Percentiles rank a stretch among this genome's conserved stretches.
Conservation (phyloP, 441 rosid species). For the Populus hybrid region DNA sequence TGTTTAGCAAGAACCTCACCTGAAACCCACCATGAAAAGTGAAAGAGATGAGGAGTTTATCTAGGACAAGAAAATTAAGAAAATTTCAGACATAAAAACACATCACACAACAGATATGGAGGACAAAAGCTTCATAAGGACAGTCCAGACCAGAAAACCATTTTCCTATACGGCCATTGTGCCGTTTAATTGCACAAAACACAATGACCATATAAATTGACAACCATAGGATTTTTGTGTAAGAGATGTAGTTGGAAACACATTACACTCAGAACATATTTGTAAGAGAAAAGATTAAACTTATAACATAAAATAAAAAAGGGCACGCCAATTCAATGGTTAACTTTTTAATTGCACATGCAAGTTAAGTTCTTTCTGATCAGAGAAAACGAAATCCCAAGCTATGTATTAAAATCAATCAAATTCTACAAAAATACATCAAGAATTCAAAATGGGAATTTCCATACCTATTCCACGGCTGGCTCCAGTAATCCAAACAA, state of each 20-base stretch:
- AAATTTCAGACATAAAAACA: too few species aligned
- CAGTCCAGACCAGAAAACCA: not conserved
- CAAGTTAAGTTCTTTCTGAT: not conserved
- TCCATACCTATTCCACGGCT: conserved; percentile 85
- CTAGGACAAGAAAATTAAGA: too few species aligned
- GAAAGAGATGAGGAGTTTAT: not conserved
- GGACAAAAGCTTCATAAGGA: not conserved
- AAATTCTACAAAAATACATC: not conserved
- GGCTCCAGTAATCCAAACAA: conserved; percentile 93
- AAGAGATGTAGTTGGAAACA: too few species aligned
- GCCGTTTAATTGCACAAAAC: not conserved
- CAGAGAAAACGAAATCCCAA: not conserved
- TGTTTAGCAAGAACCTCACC: conserved; percentile 87
- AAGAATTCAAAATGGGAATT: not conserved
- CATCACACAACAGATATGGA: too few species aligned
- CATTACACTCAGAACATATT: too few species aligned
- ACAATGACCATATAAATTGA: too few species aligned
- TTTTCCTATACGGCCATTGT: too few species aligned
- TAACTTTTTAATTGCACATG: not conserved
- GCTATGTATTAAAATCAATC: too few species aligned
- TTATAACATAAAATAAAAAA: too few species aligned
- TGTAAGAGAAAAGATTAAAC: too few species aligned
- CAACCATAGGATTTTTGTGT: too few species aligned
- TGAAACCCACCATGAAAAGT: conserved; percentile 21
- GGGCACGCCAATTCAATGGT: too few species aligned